Conservation (phyloP, 768 basidiomycete species). For the Crassisporium funariophilum region DNA sequence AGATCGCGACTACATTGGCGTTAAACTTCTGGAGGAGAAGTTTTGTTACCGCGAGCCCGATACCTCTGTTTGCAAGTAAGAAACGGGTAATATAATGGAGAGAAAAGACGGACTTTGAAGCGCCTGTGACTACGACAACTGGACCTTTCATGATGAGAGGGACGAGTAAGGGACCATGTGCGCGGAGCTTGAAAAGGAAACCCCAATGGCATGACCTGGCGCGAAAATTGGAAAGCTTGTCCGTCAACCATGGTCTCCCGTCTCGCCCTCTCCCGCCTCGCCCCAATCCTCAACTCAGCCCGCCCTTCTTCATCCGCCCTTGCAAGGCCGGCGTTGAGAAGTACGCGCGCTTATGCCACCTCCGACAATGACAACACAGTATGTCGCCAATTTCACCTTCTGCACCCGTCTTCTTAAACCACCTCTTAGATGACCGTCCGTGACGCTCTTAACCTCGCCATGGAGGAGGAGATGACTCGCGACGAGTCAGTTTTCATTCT, state of each 20-base stretch:
- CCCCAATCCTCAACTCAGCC: conserved; percentile 56
- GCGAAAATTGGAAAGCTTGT: conserved; percentile 26
- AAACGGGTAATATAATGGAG: conserved; percentile 1
- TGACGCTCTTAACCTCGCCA: conserved; percentile 94
- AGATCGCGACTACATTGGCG: conserved; percentile 74
- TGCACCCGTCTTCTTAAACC: conserved; percentile 7
- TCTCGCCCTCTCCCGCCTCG: conserved; percentile 64
- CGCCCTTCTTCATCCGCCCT: conserved; percentile 44
- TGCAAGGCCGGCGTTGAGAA: conserved; percentile 42
- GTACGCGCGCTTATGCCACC: conserved; percentile 66
- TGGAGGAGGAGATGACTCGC: conserved; percentile 99
- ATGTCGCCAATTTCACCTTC: conserved; percentile 25
- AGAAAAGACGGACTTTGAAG: conserved; percentile 59
- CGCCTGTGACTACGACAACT: conserved; percentile 82
- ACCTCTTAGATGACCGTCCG: conserved; percentile 88
- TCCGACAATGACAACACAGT: conserved; percentile 48
- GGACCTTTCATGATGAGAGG: conserved; percentile 38
- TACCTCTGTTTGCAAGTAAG: conserved; percentile 37
- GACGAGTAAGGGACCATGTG: conserved; percentile 2
- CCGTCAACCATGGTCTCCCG: conserved; percentile 59
- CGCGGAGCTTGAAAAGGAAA: conserved; percentile 26
- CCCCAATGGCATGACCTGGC: conserved; percentile 30
- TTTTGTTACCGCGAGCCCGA: conserved; percentile 80
- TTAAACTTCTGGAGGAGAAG: conserved; percentile 63
- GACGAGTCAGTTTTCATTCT: conserved; percentile 95